Conservation (phyloP, 352 stramenopile species). For the Phytopythium delawarense region DNA sequence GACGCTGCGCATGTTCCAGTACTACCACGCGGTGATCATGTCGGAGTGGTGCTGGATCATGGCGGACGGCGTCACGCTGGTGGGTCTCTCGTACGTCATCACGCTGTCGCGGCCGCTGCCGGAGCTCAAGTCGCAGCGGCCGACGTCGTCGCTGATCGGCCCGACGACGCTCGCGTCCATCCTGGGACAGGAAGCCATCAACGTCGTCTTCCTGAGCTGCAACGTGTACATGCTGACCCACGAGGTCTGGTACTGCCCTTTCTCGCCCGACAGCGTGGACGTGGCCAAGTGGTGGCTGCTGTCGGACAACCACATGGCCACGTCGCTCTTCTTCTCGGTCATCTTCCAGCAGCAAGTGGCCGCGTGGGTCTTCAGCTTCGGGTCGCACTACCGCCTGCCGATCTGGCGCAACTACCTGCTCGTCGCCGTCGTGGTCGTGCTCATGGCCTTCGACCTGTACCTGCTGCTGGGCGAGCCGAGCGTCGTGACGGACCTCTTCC, state of each 20-base stretch:
- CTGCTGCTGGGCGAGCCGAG: constrained; percentile 36
- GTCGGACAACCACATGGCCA: constrained; percentile 24
- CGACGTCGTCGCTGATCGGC: constrained; percentile 49
- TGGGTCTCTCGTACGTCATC: constrained; percentile 70
- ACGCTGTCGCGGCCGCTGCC: constrained; percentile 49
- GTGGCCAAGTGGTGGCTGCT: constrained; percentile 27
- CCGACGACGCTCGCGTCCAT: constrained; percentile 26
- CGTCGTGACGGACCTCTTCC: constrained; percentile 35
- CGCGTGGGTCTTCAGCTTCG: constrained; percentile 36
- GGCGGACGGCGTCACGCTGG: constrained; percentile 54
- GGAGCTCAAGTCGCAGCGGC: constrained; percentile 24
- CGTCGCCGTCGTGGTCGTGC: constrained; percentile 21
- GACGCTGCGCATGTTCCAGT: constrained; percentile 60
- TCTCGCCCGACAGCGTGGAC: constrained; percentile 16
- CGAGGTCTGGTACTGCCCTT: constrained; percentile 23
- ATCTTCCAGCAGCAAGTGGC: constrained; percentile 29
- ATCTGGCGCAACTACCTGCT: constrained; percentile 42
- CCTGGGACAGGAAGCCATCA: constrained; percentile 34
- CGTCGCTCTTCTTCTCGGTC: constrained; percentile 24
- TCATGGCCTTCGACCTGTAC: constrained; percentile 31
- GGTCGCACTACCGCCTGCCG: constrained; percentile 34
- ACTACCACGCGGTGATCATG: constrained; percentile 69
- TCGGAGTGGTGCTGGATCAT: constrained; percentile 74
- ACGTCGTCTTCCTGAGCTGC: constrained; percentile 33
- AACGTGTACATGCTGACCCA: constrained; percentile 15